Evolutionary conservation across 1,284 basidiomycete species (phyloP).

Genomic region (Rhodotorula sp.): DNA sequence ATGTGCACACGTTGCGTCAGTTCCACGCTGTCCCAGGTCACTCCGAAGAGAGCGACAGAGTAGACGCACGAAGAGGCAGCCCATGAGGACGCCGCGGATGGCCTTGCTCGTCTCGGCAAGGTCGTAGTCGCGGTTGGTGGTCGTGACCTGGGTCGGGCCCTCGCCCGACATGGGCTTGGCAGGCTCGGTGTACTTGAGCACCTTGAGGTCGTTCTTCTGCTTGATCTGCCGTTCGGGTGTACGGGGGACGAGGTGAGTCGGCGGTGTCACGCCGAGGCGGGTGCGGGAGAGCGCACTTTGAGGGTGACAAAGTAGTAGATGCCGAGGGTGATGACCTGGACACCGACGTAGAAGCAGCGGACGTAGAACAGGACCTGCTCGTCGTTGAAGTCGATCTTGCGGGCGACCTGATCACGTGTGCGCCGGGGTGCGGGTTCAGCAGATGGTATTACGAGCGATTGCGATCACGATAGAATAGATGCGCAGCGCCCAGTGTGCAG

Average conservation of each 20-base stretch:
- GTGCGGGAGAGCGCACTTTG: conserved; percentile 55
- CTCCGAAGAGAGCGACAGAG: neutral
- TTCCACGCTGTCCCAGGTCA: neutral
- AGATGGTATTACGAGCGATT: neutral
- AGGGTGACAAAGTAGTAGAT: conserved; percentile 74
- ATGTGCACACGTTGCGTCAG: neutral
- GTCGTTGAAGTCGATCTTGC: conserved; percentile 88
- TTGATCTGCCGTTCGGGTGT: conserved; percentile 65
- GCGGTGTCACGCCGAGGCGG: neutral
- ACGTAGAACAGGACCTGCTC: conserved; percentile 79
- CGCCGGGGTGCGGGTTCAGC: neutral
- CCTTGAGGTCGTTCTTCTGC: conserved; percentile 90
- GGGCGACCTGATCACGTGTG: conserved; percentile 63
- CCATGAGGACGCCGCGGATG: conserved; percentile 60
- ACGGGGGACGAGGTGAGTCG: no score
- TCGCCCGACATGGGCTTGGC: conserved; percentile 60
- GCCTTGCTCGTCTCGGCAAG: conserved; percentile 81
- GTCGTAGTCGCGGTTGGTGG: conserved; percentile 92
- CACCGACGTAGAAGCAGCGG: conserved; percentile 76
- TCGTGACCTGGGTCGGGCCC: conserved; percentile 69
- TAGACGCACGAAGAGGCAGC: conserved; percentile 48
- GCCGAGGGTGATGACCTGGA: conserved; percentile 69
- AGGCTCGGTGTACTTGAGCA: conserved; percentile 79
- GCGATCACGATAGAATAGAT: no score
- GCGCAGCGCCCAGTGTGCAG: no score